These are phyloP conservation scores for Blastocystis sp. DNA, from an alignment of 352 stramenopile species.

Conservation along the genomic window DNA sequence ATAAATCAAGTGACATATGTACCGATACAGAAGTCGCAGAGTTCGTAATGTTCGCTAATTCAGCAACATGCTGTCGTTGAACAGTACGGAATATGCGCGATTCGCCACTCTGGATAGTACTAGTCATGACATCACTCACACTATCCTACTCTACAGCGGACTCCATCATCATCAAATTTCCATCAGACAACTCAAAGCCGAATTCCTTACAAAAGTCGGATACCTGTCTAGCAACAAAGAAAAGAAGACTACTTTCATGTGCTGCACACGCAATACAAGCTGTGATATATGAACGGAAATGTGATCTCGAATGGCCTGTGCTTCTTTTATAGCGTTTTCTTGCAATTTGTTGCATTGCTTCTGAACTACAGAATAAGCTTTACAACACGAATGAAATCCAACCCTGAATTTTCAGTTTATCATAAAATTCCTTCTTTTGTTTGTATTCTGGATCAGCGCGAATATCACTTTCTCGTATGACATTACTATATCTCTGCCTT, in stretches of 20 bases:
- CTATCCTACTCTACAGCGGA: neutral
- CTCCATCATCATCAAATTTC: neutral
- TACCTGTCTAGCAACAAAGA: neutral
- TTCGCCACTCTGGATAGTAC: neutral
- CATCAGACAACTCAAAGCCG: conserved; percentile 12
- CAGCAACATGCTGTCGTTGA: neutral
- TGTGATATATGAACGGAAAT: conserved; percentile 15
- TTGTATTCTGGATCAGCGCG: conserved; percentile 20
- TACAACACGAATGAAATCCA: neutral
- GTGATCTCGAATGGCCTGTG: neutral
- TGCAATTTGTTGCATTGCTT: conserved; percentile 20
- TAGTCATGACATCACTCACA: neutral
- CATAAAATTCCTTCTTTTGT: conserved; percentile 51
- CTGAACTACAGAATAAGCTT: neutral
- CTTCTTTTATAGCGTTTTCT: conserved; percentile 15
- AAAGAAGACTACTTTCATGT: neutral
- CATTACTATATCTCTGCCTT: neutral
- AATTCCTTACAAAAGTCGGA: conserved; percentile 50
- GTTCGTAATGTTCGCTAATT: neutral
- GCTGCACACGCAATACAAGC: neutral
- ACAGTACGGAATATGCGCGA: neutral
- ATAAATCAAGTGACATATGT: neutral
- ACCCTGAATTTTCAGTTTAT: neutral
- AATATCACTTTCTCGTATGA: conserved; percentile 19
- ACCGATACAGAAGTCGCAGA: neutral